Conservation (phyloP, 441 rosid species). For the Gossypium aridum region DNA sequence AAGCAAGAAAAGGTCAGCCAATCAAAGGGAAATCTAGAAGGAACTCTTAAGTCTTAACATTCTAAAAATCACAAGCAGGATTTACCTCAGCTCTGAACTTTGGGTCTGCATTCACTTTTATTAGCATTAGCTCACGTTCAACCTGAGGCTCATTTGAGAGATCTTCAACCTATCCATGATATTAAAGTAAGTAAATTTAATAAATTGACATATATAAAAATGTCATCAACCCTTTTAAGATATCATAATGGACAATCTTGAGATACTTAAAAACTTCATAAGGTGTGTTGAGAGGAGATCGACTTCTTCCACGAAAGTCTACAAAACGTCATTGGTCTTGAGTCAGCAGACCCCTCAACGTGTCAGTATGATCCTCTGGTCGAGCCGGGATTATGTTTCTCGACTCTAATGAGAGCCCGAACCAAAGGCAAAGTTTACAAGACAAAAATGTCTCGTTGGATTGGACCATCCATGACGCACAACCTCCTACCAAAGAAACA, state of each 20-base stretch:
- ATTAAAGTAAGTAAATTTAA: neutral
- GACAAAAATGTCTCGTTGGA: too few relatives aligned
- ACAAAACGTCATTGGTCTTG: too few relatives aligned
- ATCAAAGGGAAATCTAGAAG: neutral
- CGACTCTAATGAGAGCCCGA: too few relatives aligned
- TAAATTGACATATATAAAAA: conserved; percentile 4
- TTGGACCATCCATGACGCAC: too few relatives aligned
- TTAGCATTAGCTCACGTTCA: conserved; percentile 82
- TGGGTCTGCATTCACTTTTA: conserved; percentile 8
- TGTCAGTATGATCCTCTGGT: too few relatives aligned
- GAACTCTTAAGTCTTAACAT: neutral
- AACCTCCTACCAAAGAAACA: too few relatives aligned
- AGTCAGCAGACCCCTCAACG: too few relatives aligned
- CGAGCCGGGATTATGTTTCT: too few relatives aligned
- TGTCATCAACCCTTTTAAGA: neutral
- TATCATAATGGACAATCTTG: neutral
- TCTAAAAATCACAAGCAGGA: neutral
- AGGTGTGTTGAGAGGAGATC: too few relatives aligned
- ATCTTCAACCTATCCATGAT: conserved; percentile 64
- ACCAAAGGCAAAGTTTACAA: too few relatives aligned
- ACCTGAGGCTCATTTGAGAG: conserved; percentile 87
- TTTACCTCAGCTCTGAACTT: conserved; percentile 8
- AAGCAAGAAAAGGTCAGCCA: neutral
- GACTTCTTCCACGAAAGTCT: too few relatives aligned
- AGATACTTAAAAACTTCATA: neutral